A percentile compares a stretch with the other conserved stretches of the same genome.
Conservation (phyloP, 306 rosid genomes). For the Corylus heterophylla region DNA sequence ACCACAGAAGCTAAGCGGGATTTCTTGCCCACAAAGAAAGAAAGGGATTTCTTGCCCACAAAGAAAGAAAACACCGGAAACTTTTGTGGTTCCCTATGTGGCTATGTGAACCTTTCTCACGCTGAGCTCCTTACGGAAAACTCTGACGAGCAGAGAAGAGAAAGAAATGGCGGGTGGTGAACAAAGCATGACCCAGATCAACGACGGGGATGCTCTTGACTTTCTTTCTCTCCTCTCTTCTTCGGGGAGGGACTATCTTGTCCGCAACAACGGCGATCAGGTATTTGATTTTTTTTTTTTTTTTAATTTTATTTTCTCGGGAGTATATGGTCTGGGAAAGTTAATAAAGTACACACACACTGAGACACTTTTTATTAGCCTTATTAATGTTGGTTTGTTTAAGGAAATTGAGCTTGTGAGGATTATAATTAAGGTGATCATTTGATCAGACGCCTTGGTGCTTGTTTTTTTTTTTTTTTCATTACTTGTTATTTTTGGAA, state of each 20-base stretch:
- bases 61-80: background rate
- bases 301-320: background rate
- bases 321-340: background rate
- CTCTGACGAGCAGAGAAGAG: background rate
- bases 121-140: too few relatives aligned
- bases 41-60: background rate
- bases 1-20: too few relatives aligned
- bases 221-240: conserved; percentile 54
- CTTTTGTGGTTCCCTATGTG: too few relatives aligned
- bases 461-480: background rate
- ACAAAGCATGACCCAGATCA: background rate
- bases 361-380: too few relatives aligned
- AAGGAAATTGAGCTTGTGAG: background rate
- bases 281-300: conserved; percentile 20
- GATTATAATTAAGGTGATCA: background rate
- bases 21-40: background rate
- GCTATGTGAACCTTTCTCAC: too few relatives aligned
- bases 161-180: conserved; percentile 5
- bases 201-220: conserved; percentile 25
- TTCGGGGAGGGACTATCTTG: conserved; percentile 48
- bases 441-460: background rate
- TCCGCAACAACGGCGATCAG: conserved; percentile 64
- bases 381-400: background rate
- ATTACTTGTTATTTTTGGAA: background rate
- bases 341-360: background rate